Evolutionary conservation across 2,329 filamentous ascomycete species (phyloP), one percentile per base, ranked within the genome.

Genomic region (Colletotrichum phormii): DNA sequence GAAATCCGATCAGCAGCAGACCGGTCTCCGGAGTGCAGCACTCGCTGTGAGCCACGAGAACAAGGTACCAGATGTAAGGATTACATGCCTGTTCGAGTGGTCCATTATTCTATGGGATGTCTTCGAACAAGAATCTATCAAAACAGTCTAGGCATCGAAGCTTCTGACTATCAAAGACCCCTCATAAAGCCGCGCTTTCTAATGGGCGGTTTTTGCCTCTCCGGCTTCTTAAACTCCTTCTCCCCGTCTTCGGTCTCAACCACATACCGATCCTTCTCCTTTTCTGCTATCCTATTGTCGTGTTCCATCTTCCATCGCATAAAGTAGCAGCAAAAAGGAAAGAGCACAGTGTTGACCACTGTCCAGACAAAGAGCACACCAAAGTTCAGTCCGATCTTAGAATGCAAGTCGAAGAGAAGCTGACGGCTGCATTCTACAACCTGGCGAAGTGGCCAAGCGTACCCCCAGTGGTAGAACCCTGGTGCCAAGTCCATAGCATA

Each of bases 391-490:
- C 89, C 89, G 62, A 92, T 88, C 15, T 85, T 79, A 0, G 87
- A 89, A 73, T 89, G 87, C 6, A 89, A 80, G 67, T 89, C 89
- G 74, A 93, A 92, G 13, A 92, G 74, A 35, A 92, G 87, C n/a
- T 87, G 88, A 4, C 90, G 84, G 31, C 86, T 86, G 0, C 84
- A 90, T 77, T 90, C 85, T 35, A 92, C 90, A 49, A 92, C 85
- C 51, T 89, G 87, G 78, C 92, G 88, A 67, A 93, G 79, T 9
- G 90, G 91, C 88, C 90, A 91, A 0, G 87, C 90, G 77, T 91
- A 91, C 0, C 89, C 90, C 88, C 89, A 93, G 2, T 80, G 78
- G 77, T 90, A 93, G 76, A 93, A 92, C 0, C 79, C 81, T 0
- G 89, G 87, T 2, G 88, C 86, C 29, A 93, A 81, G 31, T 90